Evolutionary conservation across 176 grass and related monocot genomes (phyloP), one percentile per base, ranked within the genome.

Genomic region (Aegilops bicornis): DNA sequence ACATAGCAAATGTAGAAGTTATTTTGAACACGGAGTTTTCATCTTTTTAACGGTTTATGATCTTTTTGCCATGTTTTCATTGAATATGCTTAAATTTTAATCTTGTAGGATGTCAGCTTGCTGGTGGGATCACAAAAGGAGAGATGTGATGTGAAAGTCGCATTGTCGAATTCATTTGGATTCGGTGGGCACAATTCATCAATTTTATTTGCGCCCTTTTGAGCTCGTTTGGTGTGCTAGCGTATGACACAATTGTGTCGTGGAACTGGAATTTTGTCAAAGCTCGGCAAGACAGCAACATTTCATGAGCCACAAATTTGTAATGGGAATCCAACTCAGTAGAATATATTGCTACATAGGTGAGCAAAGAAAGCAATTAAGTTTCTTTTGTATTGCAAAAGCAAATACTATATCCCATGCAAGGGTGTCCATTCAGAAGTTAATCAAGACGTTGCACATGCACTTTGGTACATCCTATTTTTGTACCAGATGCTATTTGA

Each of bases 111-210:
- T 92, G 81, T 84, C 69, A 90, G 69, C 66, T 40, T 94, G 71
- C 85, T 99, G 76, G 94, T 94, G 63, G 97, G 94, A 69, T 86
- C 92, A 31, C 85, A 92, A 79, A 99, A 99, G 85, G 94, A 99
- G 84, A 94, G 90, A 79, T 90, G 93, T 48, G 90, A 99, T 50
- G 84, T 99, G 54, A 97, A 97, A 86, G 94, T 96, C 56, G 92
- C 90, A 10, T 73, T 99, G 78, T 99, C 97, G 4, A 99, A 96
- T 81, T 99, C 97, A 30, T 99, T 96, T 75, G 94, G 97, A 81
- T 99, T 99, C 30, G 97, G 97, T 22, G 97, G 94, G 23, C 97
- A 99, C 77, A 99, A 99, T 84, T 99, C 97, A 4, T 99, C 94
- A 6, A 94, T 99, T 76, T 87, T 99, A 79, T 94, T 99, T 88